Conservation (phyloP, 768 basidiomycete species). For the Lentinula boryana region DNA sequence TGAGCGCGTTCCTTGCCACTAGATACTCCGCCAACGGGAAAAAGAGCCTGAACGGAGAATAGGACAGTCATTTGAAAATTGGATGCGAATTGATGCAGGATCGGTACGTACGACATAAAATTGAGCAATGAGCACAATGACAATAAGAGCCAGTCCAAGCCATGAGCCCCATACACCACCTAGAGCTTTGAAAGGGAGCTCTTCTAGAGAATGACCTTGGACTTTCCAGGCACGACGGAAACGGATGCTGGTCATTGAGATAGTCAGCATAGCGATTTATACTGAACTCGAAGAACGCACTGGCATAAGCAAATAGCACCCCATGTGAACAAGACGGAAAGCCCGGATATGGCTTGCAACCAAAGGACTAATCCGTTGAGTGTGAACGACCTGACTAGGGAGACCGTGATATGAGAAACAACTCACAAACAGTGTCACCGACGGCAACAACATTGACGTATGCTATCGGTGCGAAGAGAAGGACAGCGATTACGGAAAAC, state of each 20-base stretch:
- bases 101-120: constrained; percentile 32
- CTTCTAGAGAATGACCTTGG: constrained; percentile 39
- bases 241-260: constrained; percentile 25
- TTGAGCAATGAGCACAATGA: constrained; percentile 36
- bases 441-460: constrained; percentile 31
- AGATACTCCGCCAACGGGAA: constrained; percentile 30
- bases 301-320: constrained; percentile 40
- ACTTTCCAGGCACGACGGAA: constrained; percentile 37
- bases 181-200: constrained; percentile 38
- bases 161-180: constrained; percentile 40
- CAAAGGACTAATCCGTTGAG: constrained; percentile 26
- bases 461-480: constrained; percentile 32
- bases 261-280: not conserved
- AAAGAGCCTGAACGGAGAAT: constrained; percentile 23
- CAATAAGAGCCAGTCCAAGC: constrained; percentile 35
- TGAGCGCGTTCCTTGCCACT: constrained; percentile 22
- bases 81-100: not conserved
- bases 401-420: not conserved
- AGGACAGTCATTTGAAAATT: too few species aligned
- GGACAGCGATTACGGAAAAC: constrained; percentile 30
- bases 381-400: not conserved
- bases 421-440: constrained; percentile 34
- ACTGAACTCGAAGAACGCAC: constrained; percentile 17
- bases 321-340: constrained; percentile 43
- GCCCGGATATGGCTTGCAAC: constrained; percentile 39